A percentile compares a stretch with the other conserved stretches of the same genome.
Evolutionary conservation across 345 rosid species (phyloP).

Genomic region (Adansonia digitata): DNA sequence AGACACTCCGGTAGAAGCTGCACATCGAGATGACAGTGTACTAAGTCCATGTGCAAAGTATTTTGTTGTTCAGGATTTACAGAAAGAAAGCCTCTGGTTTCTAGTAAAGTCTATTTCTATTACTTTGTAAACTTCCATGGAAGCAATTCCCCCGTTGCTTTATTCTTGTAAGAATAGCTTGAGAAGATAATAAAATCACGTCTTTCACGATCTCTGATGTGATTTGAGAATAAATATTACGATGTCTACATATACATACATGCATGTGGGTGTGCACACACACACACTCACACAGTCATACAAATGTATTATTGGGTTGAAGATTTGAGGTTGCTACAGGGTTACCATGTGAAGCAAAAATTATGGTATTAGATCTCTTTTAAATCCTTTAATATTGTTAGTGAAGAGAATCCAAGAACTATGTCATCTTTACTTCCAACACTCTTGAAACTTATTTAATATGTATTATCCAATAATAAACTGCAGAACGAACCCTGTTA

Average conservation of each 20-base stretch:
- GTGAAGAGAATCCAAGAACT: background rate
- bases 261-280: too few species aligned
- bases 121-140: constrained; percentile 14
- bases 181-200: constrained; percentile 14
- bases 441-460: background rate
- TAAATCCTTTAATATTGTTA: background rate
- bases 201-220: background rate
- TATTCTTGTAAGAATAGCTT: constrained; percentile 25
- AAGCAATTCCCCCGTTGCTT: constrained; percentile 30
- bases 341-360: background rate
- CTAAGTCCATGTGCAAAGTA: constrained; percentile 57
- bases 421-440: background rate
- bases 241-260: too few species aligned
- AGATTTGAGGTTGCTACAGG: background rate
- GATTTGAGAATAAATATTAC: too few species aligned
- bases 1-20: constrained; percentile 26
- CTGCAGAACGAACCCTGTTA: too few species aligned
- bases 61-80: constrained; percentile 18
- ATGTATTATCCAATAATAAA: background rate
- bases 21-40: constrained; percentile 50
- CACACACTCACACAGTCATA: too few species aligned
- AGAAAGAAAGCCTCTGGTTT: constrained; percentile 46
- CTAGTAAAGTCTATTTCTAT: constrained; percentile 16
- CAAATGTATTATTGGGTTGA: background rate
- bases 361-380: background rate